Base-by-base conservation (phyloP, 129 eudicot species). In the Ambrosia trifida region DNA sequence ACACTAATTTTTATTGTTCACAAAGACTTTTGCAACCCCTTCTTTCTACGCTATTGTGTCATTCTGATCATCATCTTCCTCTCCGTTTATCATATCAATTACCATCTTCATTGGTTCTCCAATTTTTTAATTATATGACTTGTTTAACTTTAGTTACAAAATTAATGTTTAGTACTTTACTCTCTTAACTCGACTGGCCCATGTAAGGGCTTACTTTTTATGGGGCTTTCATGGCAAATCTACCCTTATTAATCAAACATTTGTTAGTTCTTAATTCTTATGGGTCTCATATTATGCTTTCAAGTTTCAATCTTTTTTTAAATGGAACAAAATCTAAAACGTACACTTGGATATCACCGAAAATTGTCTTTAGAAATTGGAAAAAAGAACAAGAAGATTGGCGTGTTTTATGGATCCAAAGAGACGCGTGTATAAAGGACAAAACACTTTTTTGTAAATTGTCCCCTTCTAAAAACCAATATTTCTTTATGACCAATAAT, bases 381-480 rank as follows among this genome's bases (percentile, higher is more conserved):
- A 24, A 66, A 66, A 43, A 44, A 3, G 36, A 20, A 45, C 30
- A 38, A 64, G 17, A 41, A 43, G 16, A 41, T 64, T 40, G 32
- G 52, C 69, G 11, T 69, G 50, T 49, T 50, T 46, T 24, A 31
- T 68, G 49, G 36, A 64, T 51, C 64, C 24, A 36, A 20, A 53
- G 35, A 70, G 65, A 69, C 60, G 19, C 14, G 35, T 32, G 47
- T 50, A 69, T 16, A 17, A 20, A 69, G n/a, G 50, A 69, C 74
- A 54, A 53, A 52, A 36, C 19, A 17, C 2, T 70, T 38, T 70
- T 38, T 69, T 70, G 75, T 33, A 3, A 16, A 5, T 50, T 35
- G 53, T 46, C 28, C 14, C 24, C 53, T 14, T 40, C 35, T 18
- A 64, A 7, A 64, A 63, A 16, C 5, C 35, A 64, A 17, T 8